Conservation (phyloP, 495 filamentous ascomycete species). For the Podospora anserina region DNA sequence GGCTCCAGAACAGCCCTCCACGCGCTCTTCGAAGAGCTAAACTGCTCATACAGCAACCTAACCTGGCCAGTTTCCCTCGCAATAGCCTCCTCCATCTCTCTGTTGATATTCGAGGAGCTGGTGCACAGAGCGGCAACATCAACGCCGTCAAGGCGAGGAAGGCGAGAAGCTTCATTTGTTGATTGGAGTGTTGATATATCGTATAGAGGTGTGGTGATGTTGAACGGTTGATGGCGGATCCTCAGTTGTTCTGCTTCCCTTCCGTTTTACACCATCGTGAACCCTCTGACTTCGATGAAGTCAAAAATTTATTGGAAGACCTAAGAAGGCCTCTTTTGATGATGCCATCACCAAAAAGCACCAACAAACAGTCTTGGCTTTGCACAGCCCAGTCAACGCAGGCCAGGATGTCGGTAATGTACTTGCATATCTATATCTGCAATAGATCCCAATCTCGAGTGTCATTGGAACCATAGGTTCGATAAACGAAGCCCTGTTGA, state of each 20-base stretch:
- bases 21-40: background rate
- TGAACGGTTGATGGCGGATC: no score
- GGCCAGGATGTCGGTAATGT: background rate
- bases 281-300: background rate
- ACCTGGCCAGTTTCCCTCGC: background rate
- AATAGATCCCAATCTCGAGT: background rate
- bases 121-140: background rate
- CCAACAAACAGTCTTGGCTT: background rate
- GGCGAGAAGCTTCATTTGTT: background rate
- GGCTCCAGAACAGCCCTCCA: background rate
- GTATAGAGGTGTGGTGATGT: no score
- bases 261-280: background rate
- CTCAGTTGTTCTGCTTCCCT: background rate
- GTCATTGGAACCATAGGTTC: background rate
- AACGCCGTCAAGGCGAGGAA: background rate
- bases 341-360: background rate
- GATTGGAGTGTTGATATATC: background rate
- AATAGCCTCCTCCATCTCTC: background rate
- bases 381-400: background rate
- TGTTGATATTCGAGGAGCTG: background rate
- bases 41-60: background rate
- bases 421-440: background rate
- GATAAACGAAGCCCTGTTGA: background rate
- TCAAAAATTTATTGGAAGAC: background rate
- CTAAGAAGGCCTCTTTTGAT: background rate